Percentiles rank a stretch among this genome's conserved stretches.
Evolutionary conservation across 1,284 basidiomycete species (phyloP).

Genomic region (Amylostereum areolatum): DNA sequence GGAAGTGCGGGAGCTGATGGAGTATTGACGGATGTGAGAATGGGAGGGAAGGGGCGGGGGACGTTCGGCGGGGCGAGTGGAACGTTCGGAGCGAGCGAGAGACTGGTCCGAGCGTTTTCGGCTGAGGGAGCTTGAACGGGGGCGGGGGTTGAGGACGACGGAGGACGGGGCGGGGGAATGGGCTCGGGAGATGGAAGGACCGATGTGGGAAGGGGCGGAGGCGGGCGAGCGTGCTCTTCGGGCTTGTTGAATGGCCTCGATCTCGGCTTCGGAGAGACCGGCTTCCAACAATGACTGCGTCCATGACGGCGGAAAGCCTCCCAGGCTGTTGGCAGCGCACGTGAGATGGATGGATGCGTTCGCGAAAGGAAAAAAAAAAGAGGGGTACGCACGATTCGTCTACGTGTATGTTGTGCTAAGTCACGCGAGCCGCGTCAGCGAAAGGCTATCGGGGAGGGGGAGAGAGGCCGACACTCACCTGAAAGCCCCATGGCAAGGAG

Average conservation of each 20-base stretch:
- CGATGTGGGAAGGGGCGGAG: slow-evolving; percentile 23
- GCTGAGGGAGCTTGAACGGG: slow-evolving; percentile 38
- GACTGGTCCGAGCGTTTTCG: slow-evolving; percentile 26
- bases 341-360: not conserved
- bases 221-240: slow-evolving; percentile 40
- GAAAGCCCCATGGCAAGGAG: slow-evolving; percentile 68
- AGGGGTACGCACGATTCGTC: slow-evolving; percentile 55
- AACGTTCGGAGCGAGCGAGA: slow-evolving; percentile 11
- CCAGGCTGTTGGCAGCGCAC: slow-evolving; percentile 34
- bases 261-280: slow-evolving; percentile 64
- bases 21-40: not conserved
- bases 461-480: slow-evolving; percentile 39
- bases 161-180: slow-evolving; percentile 15
- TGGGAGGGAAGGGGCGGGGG: slow-evolving; percentile 8
- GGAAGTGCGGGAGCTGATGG: not conserved
- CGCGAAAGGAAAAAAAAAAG: slow-evolving; percentile 5
- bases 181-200: slow-evolving; percentile 23
- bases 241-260: slow-evolving; percentile 46
- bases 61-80: slow-evolving; percentile 2
- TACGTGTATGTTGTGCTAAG: slow-evolving; percentile 72
- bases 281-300: slow-evolving; percentile 48
- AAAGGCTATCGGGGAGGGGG: slow-evolving; percentile 5
- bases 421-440: not conserved
- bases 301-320: slow-evolving; percentile 72
- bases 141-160: slow-evolving; percentile 23